Evolutionary conservation across 257 asterid species (phyloP), one percentile per base, ranked within the genome.

Genomic region (Henckelia pumila): DNA sequence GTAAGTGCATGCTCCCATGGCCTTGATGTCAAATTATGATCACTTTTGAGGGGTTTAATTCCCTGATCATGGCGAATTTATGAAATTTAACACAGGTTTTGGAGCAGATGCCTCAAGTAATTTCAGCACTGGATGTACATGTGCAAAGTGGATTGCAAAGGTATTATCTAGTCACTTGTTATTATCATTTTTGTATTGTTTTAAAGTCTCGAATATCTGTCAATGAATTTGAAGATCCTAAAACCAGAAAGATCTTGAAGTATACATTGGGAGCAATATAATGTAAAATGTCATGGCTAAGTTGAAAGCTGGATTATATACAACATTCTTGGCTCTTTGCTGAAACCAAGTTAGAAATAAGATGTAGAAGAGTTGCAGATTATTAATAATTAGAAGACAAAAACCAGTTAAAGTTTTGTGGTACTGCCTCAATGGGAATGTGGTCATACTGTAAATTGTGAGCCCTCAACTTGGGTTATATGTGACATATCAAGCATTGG

Each of bases 81-180:
- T 57, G 67, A 28, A 25, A n/a, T 66, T 70, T 66, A 50, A 62
- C 71, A 59, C 79, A 88, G 92, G 84, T 73, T 24, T 75, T 91
- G 77, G 85, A 86, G 75, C 96, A 88, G 83, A 70, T 90, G 91
- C 95, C 97, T 71, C 88, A 17, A 64, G 84, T 86, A 56, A 78
- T 88, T 75, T 90, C 95, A 30, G 77, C 44, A 35, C 90, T 90
- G 73, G 97, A 90, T 85, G 86, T 88, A 59, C 92, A 86, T 33
- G 81, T 86, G 80, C 95, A 91, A 33, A 73, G 80, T 71, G 95
- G 89, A 29, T 71, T 91, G 33, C 85, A 83, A 63, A 81, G 96
- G 97, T n/a, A n/a, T 90, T 59, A 47, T 74, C 21, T 47, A 53
- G 19, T 56, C 63, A 47, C 47, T 11, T 4, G 30, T 24, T 37